Evolutionary conservation across 139 green algal genomes (phyloP).

Genomic region (Chlamydomonas urium): DNA sequence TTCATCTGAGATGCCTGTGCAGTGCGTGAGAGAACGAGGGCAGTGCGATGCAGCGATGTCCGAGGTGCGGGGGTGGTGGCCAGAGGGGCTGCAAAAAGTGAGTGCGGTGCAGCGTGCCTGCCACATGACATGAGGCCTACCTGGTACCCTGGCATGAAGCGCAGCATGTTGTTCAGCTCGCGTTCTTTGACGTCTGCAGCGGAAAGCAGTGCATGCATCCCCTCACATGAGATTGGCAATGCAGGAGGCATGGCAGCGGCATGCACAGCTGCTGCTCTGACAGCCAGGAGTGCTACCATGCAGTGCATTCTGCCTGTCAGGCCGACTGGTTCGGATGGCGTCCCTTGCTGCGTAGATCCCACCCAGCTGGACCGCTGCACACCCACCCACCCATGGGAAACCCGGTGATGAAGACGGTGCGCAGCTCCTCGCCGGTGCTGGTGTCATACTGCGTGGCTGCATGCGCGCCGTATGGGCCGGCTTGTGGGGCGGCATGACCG

Average conservation of each 20-base stretch:
- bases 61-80: too few species aligned
- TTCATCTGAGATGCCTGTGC: constrained; percentile 68
- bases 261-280: too few species aligned
- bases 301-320: background rate
- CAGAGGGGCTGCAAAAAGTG: too few species aligned
- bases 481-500: background rate
- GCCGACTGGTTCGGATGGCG: background rate
- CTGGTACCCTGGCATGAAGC: constrained; percentile 89
- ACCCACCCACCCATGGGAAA: constrained; percentile 54
- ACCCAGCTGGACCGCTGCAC: background rate
- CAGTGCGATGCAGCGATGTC: too few species aligned
- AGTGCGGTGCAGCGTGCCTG: too few species aligned
- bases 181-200: constrained; percentile 77
- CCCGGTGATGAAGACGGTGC: constrained; percentile 74
- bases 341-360: background rate
- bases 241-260: too few species aligned
- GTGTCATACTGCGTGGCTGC: background rate
- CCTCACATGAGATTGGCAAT: too few species aligned
- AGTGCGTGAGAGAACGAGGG: background rate
- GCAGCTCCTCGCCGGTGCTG: background rate
- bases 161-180: constrained; percentile 90
- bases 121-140: constrained; percentile 43
- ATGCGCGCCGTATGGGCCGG: background rate
- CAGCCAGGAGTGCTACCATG: too few species aligned
- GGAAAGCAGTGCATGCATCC: too few species aligned